phyloP scores from a whole-genome alignment of 73 alveolate genomes.

The Tetrahymena borealis region DNA sequence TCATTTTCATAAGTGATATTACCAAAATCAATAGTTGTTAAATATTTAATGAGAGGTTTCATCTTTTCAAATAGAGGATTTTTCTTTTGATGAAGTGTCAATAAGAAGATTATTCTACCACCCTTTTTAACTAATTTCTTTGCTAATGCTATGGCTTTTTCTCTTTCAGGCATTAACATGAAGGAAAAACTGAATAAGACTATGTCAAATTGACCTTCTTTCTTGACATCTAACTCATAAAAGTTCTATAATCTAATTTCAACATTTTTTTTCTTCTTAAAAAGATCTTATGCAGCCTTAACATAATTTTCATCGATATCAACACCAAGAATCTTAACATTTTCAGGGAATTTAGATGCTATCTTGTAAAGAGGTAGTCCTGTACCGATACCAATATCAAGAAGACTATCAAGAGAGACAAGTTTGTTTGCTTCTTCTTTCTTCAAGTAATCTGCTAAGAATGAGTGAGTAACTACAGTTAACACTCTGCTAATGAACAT shows the following conservation, averaged over 20 bases:
- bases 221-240: conserved; percentile 17
- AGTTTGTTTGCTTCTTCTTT: background rate
- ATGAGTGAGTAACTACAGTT: background rate
- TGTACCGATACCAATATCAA: conserved; percentile 42
- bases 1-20: conserved; percentile 32
- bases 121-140: background rate
- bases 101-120: conserved; percentile 17
- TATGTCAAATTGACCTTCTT: conserved; percentile 31
- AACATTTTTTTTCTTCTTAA: conserved; percentile 15
- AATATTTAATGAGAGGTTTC: conserved; percentile 30
- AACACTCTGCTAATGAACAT: background rate
- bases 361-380: conserved; percentile 25
- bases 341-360: conserved; percentile 16
- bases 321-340: conserved; percentile 27
- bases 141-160: conserved; percentile 24
- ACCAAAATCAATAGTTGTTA: conserved; percentile 37
- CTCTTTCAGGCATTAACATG: conserved; percentile 42
- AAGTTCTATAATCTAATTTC: conserved; percentile 34
- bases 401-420: conserved; percentile 14
- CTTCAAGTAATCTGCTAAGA: background rate
- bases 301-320: conserved; percentile 38
- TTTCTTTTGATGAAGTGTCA: conserved; percentile 31
- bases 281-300: conserved; percentile 3
- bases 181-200: conserved; percentile 32
- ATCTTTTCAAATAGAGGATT: conserved; percentile 28